These are phyloP conservation scores for Linderniella brevidens DNA, from an alignment of 257 asterid species.

Conservation along the genomic window DNA sequence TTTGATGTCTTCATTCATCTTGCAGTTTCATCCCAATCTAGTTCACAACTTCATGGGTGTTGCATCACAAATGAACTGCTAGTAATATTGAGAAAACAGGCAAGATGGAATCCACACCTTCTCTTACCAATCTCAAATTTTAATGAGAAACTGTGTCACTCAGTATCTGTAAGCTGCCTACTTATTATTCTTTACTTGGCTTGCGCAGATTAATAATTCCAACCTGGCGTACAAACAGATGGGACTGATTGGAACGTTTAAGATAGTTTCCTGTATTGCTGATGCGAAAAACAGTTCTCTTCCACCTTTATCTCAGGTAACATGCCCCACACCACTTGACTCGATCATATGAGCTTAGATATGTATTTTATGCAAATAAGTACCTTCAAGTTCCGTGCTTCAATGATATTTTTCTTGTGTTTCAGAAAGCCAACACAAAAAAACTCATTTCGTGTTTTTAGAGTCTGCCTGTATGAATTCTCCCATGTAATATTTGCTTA, in stretches of 20 bases:
- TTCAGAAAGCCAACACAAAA: constrained; percentile 1
- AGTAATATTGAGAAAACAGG: constrained; percentile 78
- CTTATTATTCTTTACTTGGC: constrained; percentile 10
- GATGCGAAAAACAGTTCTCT: constrained; percentile 29
- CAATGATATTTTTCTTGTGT: constrained; percentile 8
- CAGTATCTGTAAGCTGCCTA: constrained; percentile 1
- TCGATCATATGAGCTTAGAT: not conserved
- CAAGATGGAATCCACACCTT: constrained; percentile 10
- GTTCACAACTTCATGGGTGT: constrained; percentile 42
- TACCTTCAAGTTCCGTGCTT: not conserved
- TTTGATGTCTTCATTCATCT: constrained; percentile 64
- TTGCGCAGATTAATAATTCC: constrained; percentile 51
- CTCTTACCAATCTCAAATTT: constrained; percentile 3
- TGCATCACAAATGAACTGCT: constrained; percentile 72
- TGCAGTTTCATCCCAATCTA: constrained; percentile 46
- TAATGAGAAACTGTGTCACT: no score
- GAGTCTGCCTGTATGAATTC: no score
- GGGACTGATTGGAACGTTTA: constrained; percentile 77
- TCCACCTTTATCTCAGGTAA: constrained; percentile 46
- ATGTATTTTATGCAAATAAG: no score
- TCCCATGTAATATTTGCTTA: no score
- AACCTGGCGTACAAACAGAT: constrained; percentile 67
- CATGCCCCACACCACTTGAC: constrained; percentile 3
- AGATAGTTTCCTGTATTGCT: constrained; percentile 61
- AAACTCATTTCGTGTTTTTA: not conserved